Evolutionary conservation across 2,329 filamentous ascomycete genomes (phyloP), one percentile per base, ranked within the genome.

Genomic region (Aureobasidium mangrovei): DNA sequence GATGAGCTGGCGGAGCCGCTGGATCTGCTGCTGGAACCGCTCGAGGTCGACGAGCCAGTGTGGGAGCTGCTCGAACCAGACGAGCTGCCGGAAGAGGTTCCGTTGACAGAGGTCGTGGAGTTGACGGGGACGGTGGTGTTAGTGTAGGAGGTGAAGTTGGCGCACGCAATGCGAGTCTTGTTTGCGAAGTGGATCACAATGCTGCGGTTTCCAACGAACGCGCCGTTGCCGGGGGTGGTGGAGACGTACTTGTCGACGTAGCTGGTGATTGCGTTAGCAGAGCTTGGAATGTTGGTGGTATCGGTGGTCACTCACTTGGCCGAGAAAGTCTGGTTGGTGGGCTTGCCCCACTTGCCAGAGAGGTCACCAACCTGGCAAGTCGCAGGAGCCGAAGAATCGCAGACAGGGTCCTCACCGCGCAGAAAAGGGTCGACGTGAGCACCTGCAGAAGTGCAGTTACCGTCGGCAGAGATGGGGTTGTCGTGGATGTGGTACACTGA

Each of bases 341-440:
- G 78, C 57, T 75, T 75, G 58, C 85, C 85, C 63, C 85, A 74
- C 72, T 91, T 91, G 65, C 87, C 87, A 61, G 80, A 79, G 54
- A 90, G 74, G 66, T 91, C 87, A 60, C 88, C 87, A 8, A 87
- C 80, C 70, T 91, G 81, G 72, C 87, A 93, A 7, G 80, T 82
- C 58, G 78, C 69, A 6, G 83, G 83, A 5, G 71, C 64, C 7
- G 65, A 61, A 8, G 70, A 36, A 63, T 88, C 74, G 70, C 87
- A 91, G 4, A 77, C 62, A 4, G 82, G 73, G 1, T 69, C 69
- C 64, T 88, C 81, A 59, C 81, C 81, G 48, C 84, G 83, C 47
- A 75, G 65, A 67, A 77, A 87, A 18, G 87, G 86, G 64, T 91
- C 85, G 9, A 89, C 77, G 64, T 91, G 87, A 2, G 74, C 80